A percentile compares a stretch with the other conserved stretches of the same genome.
These are phyloP conservation scores for Annulohypoxylon truncatum DNA, from an alignment of 2,329 filamentous ascomycete species.

Conservation along the genomic window DNA sequence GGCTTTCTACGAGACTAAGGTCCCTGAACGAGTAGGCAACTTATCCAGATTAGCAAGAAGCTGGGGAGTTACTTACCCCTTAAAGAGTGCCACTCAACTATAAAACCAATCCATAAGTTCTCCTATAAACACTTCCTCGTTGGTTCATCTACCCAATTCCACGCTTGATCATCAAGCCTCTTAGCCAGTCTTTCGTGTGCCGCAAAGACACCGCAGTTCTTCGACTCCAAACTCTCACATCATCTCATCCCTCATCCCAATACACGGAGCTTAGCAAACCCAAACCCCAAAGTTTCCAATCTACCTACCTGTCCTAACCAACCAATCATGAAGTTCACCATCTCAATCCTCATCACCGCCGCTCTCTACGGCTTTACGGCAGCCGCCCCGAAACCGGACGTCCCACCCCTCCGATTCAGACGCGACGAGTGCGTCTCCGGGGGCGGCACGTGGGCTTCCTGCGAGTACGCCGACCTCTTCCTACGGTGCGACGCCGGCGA, in stretches of 20 bases:
- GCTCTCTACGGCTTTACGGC: background rate
- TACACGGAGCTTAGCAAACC: background rate
- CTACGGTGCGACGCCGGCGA: slow-evolving; percentile 1
- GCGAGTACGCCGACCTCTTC: background rate
- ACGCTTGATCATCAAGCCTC: background rate
- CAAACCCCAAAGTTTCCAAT: background rate
- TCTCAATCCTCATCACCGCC: background rate
- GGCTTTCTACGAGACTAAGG: too few relatives aligned
- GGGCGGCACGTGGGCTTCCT: slow-evolving; percentile 6
- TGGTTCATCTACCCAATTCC: too few relatives aligned
- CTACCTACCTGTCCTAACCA: background rate
- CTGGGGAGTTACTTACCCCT: too few relatives aligned
- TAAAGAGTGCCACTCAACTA: too few relatives aligned
- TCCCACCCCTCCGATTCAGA: background rate
- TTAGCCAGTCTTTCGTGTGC: background rate
- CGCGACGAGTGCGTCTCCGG: background rate
- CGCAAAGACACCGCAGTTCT: background rate
- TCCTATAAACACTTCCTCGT: too few relatives aligned
- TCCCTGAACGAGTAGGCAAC: too few relatives aligned
- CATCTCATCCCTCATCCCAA: background rate
- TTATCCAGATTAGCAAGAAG: too few relatives aligned
- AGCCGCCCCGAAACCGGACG: background rate
- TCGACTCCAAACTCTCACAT: background rate
- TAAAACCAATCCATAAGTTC: too few relatives aligned
- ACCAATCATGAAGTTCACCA: background rate